These are phyloP conservation scores for Neocucurbitaria cava DNA, from an alignment of 2,329 filamentous ascomycete species.

Conservation along the genomic window DNA sequence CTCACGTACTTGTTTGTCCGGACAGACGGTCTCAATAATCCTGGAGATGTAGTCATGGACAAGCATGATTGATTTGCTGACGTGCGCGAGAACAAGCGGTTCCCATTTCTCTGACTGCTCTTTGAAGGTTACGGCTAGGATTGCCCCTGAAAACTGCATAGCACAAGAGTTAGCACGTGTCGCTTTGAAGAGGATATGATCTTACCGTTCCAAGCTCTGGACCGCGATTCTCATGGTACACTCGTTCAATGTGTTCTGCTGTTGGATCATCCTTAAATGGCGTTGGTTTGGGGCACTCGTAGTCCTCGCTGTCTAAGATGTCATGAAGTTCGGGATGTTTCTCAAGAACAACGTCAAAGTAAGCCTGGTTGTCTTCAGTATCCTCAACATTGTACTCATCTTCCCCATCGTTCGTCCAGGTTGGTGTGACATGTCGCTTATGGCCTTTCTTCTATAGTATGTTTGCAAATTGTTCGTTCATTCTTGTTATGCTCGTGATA, in stretches of 20 bases:
- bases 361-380: background rate
- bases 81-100: conserved; percentile 56
- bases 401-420: background rate
- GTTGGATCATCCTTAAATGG: background rate
- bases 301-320: conserved; percentile 6
- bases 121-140: conserved; percentile 18
- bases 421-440: conserved; percentile 4
- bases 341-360: background rate
- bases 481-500: conserved; percentile 11
- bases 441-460: conserved; percentile 9
- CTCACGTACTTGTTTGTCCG: conserved; percentile 52
- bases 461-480: conserved; percentile 14
- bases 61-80: conserved; percentile 58
- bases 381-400: background rate
- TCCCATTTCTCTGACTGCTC: conserved; percentile 64
- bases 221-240: conserved; percentile 12
- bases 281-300: background rate
- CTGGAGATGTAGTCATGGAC: conserved; percentile 62
- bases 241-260: conserved; percentile 8
- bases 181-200: background rate
- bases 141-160: conserved; percentile 15
- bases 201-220: conserved; percentile 14
- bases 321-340: conserved; percentile 8
- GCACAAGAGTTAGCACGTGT: background rate
- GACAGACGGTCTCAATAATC: conserved; percentile 54